Conservation (phyloP, 495 filamentous ascomycete species). For the Aspergillus taichungensis region DNA sequence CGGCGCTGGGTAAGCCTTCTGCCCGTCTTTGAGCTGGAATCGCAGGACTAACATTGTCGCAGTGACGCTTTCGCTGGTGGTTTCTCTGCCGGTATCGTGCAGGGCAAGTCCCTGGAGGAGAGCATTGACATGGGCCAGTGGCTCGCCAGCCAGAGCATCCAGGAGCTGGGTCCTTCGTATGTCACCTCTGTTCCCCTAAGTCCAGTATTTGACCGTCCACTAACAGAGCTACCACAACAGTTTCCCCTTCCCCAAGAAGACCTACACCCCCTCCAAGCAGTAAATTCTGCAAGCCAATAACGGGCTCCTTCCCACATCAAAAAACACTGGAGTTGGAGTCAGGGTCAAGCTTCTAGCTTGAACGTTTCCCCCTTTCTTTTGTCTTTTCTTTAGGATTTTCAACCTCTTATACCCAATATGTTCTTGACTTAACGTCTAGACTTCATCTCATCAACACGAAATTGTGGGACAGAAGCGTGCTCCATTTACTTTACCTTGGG, state of each 20-base stretch:
- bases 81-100: conserved; percentile 79
- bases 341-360: too few species aligned
- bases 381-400: conserved; percentile 31
- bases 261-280: conserved; percentile 46
- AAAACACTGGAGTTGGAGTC: too few species aligned
- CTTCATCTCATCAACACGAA: conserved; percentile 4
- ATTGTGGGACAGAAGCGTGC: conserved; percentile 4
- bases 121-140: conserved; percentile 86
- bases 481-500: conserved; percentile 3
- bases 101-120: conserved; percentile 67
- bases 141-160: conserved; percentile 85
- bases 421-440: conserved; percentile 33
- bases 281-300: too few species aligned
- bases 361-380: conserved; percentile 13
- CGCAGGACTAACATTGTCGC: conserved; percentile 1
- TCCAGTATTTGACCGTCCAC: neutral
- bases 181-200: conserved; percentile 17
- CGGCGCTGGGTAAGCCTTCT: conserved; percentile 63
- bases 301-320: too few species aligned
- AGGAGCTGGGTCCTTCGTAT: conserved; percentile 93
- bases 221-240: conserved; percentile 32
- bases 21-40: neutral
- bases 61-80: conserved; percentile 96
- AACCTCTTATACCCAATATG: conserved; percentile 41
- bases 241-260: conserved; percentile 76